Evolutionary conservation across 805 yeast species (phyloP), one percentile per base, ranked within the genome.

Genomic region (Metschnikowia kofuensis): DNA sequence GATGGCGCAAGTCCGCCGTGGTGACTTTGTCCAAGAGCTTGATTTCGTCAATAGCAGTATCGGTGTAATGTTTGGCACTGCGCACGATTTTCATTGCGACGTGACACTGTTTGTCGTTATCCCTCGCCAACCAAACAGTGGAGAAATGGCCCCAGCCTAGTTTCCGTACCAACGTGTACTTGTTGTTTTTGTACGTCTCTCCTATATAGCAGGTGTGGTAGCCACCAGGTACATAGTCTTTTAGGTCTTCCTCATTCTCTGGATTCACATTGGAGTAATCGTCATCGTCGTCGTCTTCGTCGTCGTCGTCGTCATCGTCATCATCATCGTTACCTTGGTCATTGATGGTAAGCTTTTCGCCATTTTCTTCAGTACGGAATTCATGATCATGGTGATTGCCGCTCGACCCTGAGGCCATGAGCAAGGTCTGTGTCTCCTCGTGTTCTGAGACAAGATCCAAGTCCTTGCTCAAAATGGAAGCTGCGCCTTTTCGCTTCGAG

Each of bases 131-230:
- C 87, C 87, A 83, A n/a, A 83, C 88, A 1, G 87, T 82, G 36
- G 85, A 79, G 56, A 83, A 83, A 58, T 83, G 86, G 34, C 89
- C 88, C 86, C 86, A 82, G 2, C 89, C 89, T 8, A 83, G 66
- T 61, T 83, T 83, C 29, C 86, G 66, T 16, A 79, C 68, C 27
- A 82, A 66, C 2, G 66, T 58, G 45, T 61, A 55, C 36, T 58
- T 63, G 41, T 68, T 62, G 7, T 69, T 60, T 36, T 79, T 79
- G 57, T 80, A 79, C 13, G 65, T 60, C 55, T 83, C 87, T 30
- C 83, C 82, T 30, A 79, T 72, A 48, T 56, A 68, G 4, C 83
- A 83, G 2, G 87, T 84, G 59, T 83, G 87, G 63, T 83, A 83
- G 1, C 89, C 89, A 12, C 87, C 87, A 6, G 65, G 66, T 45